These are phyloP conservation scores for Tuctoria greenei DNA, from an alignment of 176 grass and related monocot species.

Conservation along the genomic window DNA sequence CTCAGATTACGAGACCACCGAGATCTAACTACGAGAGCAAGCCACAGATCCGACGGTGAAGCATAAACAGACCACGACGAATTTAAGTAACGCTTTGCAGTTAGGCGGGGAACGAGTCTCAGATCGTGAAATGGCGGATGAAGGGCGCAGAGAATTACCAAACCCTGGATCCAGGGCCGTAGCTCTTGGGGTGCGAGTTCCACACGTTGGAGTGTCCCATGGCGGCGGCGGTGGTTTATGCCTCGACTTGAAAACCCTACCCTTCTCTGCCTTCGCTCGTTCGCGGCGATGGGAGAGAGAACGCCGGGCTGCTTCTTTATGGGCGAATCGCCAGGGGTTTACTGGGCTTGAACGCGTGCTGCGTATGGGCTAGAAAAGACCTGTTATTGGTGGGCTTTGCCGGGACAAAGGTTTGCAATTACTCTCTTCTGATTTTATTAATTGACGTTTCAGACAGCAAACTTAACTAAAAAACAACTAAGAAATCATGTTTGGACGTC, in stretches of 20 bases:
- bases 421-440: no score
- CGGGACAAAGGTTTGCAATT: no score
- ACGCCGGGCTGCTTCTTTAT: background rate
- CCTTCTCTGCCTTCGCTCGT: background rate
- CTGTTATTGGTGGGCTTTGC: no score
- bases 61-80: background rate
- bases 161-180: constrained; percentile 71
- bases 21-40: background rate
- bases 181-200: constrained; percentile 85
- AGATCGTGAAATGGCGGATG: background rate
- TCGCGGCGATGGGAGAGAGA: background rate
- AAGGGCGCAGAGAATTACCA: constrained; percentile 45
- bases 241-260: constrained; percentile 34
- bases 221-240: constrained; percentile 7
- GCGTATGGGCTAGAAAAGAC: background rate
- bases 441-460: no score
- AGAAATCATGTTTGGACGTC: no score
- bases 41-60: background rate
- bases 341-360: background rate
- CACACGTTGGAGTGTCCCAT: constrained; percentile 86
- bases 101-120: background rate
- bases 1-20: background rate
- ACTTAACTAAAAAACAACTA: no score
- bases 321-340: constrained; percentile 1
- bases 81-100: background rate